These are phyloP conservation scores for Hypoxylon sp. DNA, from an alignment of 2,329 filamentous ascomycete genomes.

Conservation along the genomic window DNA sequence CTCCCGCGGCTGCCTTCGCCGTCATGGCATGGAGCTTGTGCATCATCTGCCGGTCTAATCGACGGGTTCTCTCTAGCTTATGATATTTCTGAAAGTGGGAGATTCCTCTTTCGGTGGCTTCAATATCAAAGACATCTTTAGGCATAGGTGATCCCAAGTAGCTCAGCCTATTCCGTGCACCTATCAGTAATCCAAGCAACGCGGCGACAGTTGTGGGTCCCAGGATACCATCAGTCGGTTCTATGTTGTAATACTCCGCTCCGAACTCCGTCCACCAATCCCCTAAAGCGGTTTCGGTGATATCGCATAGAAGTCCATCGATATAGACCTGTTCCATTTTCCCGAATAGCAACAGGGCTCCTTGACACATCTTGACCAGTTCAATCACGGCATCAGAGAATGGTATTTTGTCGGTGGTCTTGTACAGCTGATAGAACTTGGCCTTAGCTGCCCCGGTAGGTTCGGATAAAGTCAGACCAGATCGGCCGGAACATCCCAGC, in stretches of 20 bases:
- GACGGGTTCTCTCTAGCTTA: slow-evolving; percentile 81
- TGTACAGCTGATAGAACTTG: slow-evolving; percentile 93
- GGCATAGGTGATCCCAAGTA: slow-evolving; percentile 85
- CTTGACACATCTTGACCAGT: slow-evolving; percentile 90
- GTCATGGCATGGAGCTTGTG: slow-evolving; percentile 85
- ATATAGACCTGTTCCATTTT: slow-evolving; percentile 90
- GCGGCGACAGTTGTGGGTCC: slow-evolving; percentile 93
- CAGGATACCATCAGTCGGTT: slow-evolving; percentile 91
- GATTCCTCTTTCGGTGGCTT: slow-evolving; percentile 85
- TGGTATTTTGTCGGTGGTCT: slow-evolving; percentile 84
- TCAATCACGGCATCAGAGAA: slow-evolving; percentile 85
- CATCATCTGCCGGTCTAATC: slow-evolving; percentile 86
- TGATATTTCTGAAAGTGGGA: slow-evolving; percentile 90
- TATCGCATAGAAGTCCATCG: slow-evolving; percentile 91
- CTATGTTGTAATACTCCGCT: slow-evolving; percentile 89
- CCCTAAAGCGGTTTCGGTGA: slow-evolving; percentile 88
- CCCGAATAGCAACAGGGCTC: slow-evolving; percentile 87
- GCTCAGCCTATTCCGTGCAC: slow-evolving; percentile 88
- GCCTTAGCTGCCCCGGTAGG: slow-evolving; percentile 86
- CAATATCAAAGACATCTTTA: slow-evolving; percentile 93
- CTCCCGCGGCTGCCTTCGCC: slow-evolving; percentile 88
- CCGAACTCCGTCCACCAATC: slow-evolving; percentile 98
- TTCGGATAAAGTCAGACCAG: slow-evolving; percentile 82
- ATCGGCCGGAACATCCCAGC: slow-evolving; percentile 89
- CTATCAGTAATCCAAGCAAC: slow-evolving; percentile 87